Conservation (phyloP, 2,329 filamentous ascomycete species). For the Hypocreales sp. region DNA sequence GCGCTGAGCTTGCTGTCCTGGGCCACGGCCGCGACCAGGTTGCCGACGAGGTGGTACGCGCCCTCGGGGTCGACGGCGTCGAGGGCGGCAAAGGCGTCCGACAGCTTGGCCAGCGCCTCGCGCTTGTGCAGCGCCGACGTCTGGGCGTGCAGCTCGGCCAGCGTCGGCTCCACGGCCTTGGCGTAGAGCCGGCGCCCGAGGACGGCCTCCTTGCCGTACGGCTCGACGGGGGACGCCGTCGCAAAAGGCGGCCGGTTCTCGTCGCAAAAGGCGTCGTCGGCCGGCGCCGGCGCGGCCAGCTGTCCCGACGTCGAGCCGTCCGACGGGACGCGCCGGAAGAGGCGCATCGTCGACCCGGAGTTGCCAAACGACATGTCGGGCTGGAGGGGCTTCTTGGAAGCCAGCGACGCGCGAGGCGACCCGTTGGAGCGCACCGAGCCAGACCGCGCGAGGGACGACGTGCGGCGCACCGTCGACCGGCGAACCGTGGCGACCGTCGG, state of each 20-base stretch:
- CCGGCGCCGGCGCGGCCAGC: slow-evolving; percentile 16
- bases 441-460: slow-evolving; percentile 25
- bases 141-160: slow-evolving; percentile 77
- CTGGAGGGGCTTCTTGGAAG: slow-evolving; percentile 63
- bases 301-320: slow-evolving; percentile 38
- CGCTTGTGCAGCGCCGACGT: slow-evolving; percentile 52
- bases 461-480: slow-evolving; percentile 38
- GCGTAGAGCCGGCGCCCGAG: slow-evolving; percentile 70
- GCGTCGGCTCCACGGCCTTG: slow-evolving; percentile 66
- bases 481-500: slow-evolving; percentile 47
- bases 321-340: slow-evolving; percentile 75
- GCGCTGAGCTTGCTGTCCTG: slow-evolving; percentile 49
- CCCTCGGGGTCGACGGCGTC: slow-evolving; percentile 85
- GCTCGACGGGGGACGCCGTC: slow-evolving; percentile 29
- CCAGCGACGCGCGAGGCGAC: slow-evolving; percentile 26
- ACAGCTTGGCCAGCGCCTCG: slow-evolving; percentile 68
- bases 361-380: slow-evolving; percentile 91
- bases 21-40: slow-evolving; percentile 58
- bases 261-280: slow-evolving; percentile 31
- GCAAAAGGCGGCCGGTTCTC: slow-evolving; percentile 51
- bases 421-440: slow-evolving; percentile 19
- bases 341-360: slow-evolving; percentile 75
- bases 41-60: slow-evolving; percentile 68
- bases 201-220: slow-evolving; percentile 63
- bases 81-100: slow-evolving; percentile 71